Evolutionary conservation across 1,284 basidiomycete genomes (phyloP).

Genomic region (Trichosporon sp.): DNA sequence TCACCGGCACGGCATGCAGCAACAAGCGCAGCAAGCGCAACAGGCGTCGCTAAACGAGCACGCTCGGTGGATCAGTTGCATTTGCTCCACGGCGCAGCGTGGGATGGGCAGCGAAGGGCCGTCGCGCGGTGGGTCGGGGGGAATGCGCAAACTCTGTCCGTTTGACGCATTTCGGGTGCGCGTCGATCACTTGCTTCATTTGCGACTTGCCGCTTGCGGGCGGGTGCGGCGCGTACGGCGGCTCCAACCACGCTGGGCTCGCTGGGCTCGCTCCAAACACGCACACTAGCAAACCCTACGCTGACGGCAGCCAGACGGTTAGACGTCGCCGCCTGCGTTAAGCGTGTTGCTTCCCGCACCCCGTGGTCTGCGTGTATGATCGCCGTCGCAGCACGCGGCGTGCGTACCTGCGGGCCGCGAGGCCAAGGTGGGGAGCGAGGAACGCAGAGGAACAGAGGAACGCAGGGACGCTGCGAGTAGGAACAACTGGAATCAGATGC

Average conservation of each 20-base stretch:
- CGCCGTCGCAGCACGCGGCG: background rate
- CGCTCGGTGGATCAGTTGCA: background rate
- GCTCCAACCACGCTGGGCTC: no score
- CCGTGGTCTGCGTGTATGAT: background rate
- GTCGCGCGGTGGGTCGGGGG: background rate
- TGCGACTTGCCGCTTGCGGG: background rate
- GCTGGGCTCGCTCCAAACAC: no score
- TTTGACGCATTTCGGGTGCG: background rate
- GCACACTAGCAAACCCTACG: no score
- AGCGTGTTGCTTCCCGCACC: background rate
- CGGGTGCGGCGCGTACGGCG: no score
- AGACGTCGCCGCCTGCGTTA: background rate
- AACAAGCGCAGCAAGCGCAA: no score
- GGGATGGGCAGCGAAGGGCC: background rate
- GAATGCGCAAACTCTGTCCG: background rate
- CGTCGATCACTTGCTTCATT: background rate
- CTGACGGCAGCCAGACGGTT: background rate
- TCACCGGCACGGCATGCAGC: background rate
- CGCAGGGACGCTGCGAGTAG: background rate
- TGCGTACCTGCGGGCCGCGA: background rate
- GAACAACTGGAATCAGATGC: background rate
- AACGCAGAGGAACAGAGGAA: background rate
- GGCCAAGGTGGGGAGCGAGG: background rate
- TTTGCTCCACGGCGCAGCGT: background rate
- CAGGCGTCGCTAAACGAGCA: background rate